Conservation (phyloP, 2,329 filamentous ascomycete genomes). For the Trichothecium sympodiale region DNA sequence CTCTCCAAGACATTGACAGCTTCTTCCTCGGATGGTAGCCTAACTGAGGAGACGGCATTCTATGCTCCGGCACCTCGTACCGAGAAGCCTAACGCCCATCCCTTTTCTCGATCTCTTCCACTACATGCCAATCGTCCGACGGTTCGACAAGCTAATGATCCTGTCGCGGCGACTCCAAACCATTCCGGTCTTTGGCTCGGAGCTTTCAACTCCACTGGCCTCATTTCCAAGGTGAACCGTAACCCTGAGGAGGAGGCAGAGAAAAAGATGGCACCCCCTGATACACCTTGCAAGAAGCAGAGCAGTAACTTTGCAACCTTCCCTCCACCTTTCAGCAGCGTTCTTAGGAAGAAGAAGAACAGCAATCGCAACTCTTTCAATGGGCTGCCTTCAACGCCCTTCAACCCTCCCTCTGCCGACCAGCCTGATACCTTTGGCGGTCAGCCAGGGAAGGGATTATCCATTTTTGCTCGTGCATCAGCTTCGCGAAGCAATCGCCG, state of each 20-base stretch:
- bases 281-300: slow-evolving; percentile 87
- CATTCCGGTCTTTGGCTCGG: slow-evolving; percentile 52
- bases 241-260: slow-evolving; percentile 57
- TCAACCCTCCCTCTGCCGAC: slow-evolving; percentile 46
- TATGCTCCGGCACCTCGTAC: slow-evolving; percentile 15
- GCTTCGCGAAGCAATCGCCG: slow-evolving; percentile 32
- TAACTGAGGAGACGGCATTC: slow-evolving; percentile 53
- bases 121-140: slow-evolving; percentile 25
- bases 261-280: slow-evolving; percentile 65
- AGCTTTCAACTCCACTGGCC: slow-evolving; percentile 86
- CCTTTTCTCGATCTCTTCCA: slow-evolving; percentile 27
- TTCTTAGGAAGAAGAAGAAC: slow-evolving; percentile 47
- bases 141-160: slow-evolving; percentile 16
- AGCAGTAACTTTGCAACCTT: slow-evolving; percentile 57
- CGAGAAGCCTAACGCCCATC: slow-evolving; percentile 18
- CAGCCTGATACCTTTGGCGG: slow-evolving; percentile 34
- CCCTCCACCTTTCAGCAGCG: slow-evolving; percentile 47
- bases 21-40: slow-evolving; percentile 71
- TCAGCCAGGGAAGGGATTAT: slow-evolving; percentile 48
- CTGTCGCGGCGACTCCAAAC: slow-evolving; percentile 33
- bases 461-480: slow-evolving; percentile 53
- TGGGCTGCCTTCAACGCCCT: slow-evolving; percentile 68
- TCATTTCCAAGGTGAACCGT: slow-evolving; percentile 90
- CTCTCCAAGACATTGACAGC: slow-evolving; percentile 79
- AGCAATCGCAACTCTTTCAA: slow-evolving; percentile 59